These are phyloP conservation scores for Dothideomycetidae sp. DNA, from an alignment of 2,329 filamentous ascomycete genomes.

Conservation along the genomic window DNA sequence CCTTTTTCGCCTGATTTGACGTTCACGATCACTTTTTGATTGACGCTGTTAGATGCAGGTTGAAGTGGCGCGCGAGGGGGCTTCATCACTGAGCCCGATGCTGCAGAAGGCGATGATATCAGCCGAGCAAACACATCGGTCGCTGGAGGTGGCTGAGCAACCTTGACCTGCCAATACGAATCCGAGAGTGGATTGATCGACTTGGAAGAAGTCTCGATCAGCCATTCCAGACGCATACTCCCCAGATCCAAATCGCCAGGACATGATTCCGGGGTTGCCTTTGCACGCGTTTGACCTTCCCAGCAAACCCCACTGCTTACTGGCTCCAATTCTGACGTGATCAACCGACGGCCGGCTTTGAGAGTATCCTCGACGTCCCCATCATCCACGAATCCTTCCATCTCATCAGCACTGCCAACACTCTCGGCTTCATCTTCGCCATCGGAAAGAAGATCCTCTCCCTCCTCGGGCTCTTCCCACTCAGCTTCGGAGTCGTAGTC, in stretches of 20 bases:
- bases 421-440: slow-evolving; percentile 55
- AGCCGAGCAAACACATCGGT: slow-evolving; percentile 7
- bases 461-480: slow-evolving; percentile 66
- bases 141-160: slow-evolving; percentile 9
- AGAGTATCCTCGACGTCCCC: slow-evolving; percentile 49
- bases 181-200: slow-evolving; percentile 78
- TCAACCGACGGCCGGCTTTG: slow-evolving; percentile 42
- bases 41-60: slow-evolving; percentile 22
- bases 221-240: slow-evolving; percentile 31
- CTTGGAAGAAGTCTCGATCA: slow-evolving; percentile 42
- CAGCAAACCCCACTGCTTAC: slow-evolving; percentile 71
- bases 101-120: slow-evolving; percentile 2
- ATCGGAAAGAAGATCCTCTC: slow-evolving; percentile 50
- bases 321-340: slow-evolving; percentile 57
- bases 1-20: slow-evolving; percentile 21
- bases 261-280: not conserved
- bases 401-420: slow-evolving; percentile 64
- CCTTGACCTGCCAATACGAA: slow-evolving; percentile 52
- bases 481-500: slow-evolving; percentile 77
- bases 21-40: slow-evolving; percentile 17
- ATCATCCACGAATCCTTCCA: slow-evolving; percentile 83
- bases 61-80: slow-evolving; percentile 29
- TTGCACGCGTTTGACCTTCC: slow-evolving; percentile 40
- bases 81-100: slow-evolving; percentile 22
- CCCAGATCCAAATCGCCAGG: slow-evolving; percentile 19